Evolutionary conservation across 2,329 filamentous ascomycete species (phyloP).

Genomic region (Capronia coronata): DNA sequence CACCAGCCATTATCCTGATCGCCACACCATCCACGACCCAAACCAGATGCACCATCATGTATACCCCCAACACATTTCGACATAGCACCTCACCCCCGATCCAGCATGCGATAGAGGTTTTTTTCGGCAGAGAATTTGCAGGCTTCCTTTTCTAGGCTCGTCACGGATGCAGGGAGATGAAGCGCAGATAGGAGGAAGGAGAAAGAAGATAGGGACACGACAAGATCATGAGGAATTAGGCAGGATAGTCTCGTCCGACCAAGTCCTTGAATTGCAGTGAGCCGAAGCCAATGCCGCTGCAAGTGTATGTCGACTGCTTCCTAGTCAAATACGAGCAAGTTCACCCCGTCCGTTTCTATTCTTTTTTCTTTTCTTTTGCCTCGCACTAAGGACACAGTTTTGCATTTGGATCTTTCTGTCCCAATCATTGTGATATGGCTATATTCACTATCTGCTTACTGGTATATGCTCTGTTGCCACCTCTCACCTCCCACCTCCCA

Average conservation of each 20-base stretch:
- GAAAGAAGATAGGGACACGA: not conserved
- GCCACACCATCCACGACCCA: constrained; percentile 32
- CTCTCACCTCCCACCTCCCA: too few species aligned
- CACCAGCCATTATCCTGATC: constrained; percentile 27
- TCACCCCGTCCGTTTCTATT: constrained; percentile 6
- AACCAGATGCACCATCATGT: constrained; percentile 29
- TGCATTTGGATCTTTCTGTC: not conserved
- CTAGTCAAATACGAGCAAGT: constrained; percentile 20
- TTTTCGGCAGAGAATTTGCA: constrained; percentile 14
- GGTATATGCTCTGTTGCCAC: too few species aligned
- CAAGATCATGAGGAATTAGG: constrained; percentile 9
- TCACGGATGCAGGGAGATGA: constrained; percentile 7
- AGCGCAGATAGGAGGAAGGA: constrained; percentile 4
- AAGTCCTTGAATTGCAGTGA: constrained; percentile 8
- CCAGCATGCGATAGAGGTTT: constrained; percentile 25
- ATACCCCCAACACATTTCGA: constrained; percentile 23
- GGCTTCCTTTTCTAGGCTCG: constrained; percentile 4
- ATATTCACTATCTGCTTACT: too few species aligned
- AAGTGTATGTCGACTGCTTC: constrained; percentile 21
- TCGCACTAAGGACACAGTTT: too few species aligned
- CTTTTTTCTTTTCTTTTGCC: constrained; percentile 13
- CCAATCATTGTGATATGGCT: too few species aligned
- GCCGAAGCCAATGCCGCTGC: constrained; percentile 12
- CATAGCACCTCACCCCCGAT: constrained; percentile 18
- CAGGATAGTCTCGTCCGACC: constrained; percentile 14